Percentiles rank a stretch among this genome's conserved stretches.
Evolutionary conservation across 2,329 filamentous ascomycete genomes (phyloP).

Genomic region (Cercospora nicotianae): DNA sequence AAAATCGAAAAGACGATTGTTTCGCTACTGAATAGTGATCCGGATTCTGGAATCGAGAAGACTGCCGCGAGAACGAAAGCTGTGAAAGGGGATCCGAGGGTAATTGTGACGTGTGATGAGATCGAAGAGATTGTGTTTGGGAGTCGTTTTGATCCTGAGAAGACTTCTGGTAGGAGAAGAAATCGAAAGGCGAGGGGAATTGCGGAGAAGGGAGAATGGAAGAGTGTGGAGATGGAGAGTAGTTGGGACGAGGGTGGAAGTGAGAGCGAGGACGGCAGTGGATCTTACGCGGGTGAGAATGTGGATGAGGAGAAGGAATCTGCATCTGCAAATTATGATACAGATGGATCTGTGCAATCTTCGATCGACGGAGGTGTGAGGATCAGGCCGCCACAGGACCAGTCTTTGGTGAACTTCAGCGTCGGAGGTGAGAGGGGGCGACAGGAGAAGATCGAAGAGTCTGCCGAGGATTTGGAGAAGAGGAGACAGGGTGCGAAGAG

Average conservation of each 20-base stretch:
- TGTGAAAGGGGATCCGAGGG: conserved; percentile 53
- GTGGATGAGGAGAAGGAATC: conserved; percentile 26
- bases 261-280: too few species aligned
- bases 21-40: conserved; percentile 41
- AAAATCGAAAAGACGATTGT: conserved; percentile 56
- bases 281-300: background rate
- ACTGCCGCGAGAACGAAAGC: conserved; percentile 36
- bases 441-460: conserved; percentile 55
- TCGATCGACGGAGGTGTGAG: conserved; percentile 24
- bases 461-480: conserved; percentile 53
- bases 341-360: conserved; percentile 16
- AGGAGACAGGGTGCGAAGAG: conserved; percentile 51
- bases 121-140: conserved; percentile 56
- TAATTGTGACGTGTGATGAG: conserved; percentile 52
- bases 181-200: conserved; percentile 48
- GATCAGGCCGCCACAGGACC: conserved; percentile 43
- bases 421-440: conserved; percentile 56
- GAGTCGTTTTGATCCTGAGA: conserved; percentile 47
- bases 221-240: conserved; percentile 48
- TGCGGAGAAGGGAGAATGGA: conserved; percentile 42
- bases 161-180: conserved; percentile 48
- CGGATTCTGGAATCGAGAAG: conserved; percentile 38
- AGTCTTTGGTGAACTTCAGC: conserved; percentile 58
- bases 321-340: conserved; percentile 10
- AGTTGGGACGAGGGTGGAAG: background rate